phyloP scores from a whole-genome alignment of 371 early-diverging fungal genomes.

The Mucor saturninus region DNA sequence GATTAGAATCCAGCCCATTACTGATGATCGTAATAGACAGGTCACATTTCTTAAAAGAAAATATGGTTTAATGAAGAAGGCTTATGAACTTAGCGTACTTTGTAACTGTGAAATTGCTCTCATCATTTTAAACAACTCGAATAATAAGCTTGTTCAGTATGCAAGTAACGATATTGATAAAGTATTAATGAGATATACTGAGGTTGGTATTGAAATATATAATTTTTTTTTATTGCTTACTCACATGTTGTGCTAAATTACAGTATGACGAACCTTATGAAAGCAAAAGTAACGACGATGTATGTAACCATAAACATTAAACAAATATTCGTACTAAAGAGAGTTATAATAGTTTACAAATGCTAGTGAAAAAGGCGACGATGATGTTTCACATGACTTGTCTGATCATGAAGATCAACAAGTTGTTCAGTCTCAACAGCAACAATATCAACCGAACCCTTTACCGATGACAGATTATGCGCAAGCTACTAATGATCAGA shows the following conservation, averaged over 20 bases:
- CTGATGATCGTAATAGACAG: constrained; percentile 93
- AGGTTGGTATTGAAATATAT: constrained; percentile 47
- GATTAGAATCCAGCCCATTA: constrained; percentile 94
- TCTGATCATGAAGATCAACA: constrained; percentile 18
- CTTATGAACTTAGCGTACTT: constrained; percentile 95
- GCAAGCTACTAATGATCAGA: constrained; percentile 4
- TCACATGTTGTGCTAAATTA: not conserved
- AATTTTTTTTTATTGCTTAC: not conserved
- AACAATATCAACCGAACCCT: constrained; percentile 17
- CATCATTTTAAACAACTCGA: constrained; percentile 86
- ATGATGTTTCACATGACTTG: constrained; percentile 20
- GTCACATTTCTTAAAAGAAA: constrained; percentile 97
- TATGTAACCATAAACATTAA: constrained; percentile 28
- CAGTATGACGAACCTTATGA: constrained; percentile 73
- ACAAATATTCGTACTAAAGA: not conserved
- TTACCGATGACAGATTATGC: constrained; percentile 15
- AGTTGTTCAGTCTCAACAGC: constrained; percentile 13
- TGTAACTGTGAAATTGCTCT: constrained; percentile 97
- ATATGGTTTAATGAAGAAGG: constrained; percentile 98
- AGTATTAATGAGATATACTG: constrained; percentile 89
- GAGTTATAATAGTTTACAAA: constrained; percentile 23
- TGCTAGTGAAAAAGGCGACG: constrained; percentile 23
- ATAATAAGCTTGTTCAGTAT: constrained; percentile 92
- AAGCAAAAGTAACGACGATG: constrained; percentile 66
- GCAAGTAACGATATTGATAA: constrained; percentile 91